Evolutionary conservation across 495 filamentous ascomycete genomes (phyloP), one percentile per base, ranked within the genome.

Genomic region (Hamigera avellanea): DNA sequence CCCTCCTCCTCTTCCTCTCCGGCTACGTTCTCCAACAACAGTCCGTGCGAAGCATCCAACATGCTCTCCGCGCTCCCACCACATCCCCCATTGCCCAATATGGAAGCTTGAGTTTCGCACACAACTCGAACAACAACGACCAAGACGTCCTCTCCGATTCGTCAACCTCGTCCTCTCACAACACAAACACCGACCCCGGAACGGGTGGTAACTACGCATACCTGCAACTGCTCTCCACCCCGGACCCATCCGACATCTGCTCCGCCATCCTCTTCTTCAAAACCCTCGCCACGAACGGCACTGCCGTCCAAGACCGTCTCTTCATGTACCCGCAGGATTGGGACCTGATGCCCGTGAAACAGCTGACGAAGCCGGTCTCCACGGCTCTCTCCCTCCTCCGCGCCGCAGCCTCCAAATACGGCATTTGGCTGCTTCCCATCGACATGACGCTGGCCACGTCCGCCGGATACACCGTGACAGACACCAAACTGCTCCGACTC

Each of bases 1-100:
- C 80, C 4, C 44, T 71, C 30, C 54, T 78, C 21, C 63, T 85
- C 32, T 85, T 85, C 48, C 57, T 82, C 19, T 78, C 80, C 0
- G 80, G 80, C 36, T 84, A 81, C 51, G 61, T 80, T 9, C 59
- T 83, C 16, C 80, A 85, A 42, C 80, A 85, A 43, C 69, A 74
- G 50, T 81, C 79, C 6, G 71, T 85, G 14, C 68, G 61, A 25
- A 71, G 57, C 36, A 66, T 85, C 19, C 75, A 80, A 54, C 53
- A 64, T 44, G 75, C 70, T 15, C 55, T 84, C 16, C 69, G 64
- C 32, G 67, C 72, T 0, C 62, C 47, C 2, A 37, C 41, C 15
- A 44, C 50, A 14, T 15, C 39, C 7, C 33, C 50, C 23, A 35
- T 43, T 16, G 37, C 34, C 9, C 47, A 52, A 32, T 47, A 46